Conservation (phyloP, 805 yeast species). For the Priceomyces fermenticarens region DNA sequence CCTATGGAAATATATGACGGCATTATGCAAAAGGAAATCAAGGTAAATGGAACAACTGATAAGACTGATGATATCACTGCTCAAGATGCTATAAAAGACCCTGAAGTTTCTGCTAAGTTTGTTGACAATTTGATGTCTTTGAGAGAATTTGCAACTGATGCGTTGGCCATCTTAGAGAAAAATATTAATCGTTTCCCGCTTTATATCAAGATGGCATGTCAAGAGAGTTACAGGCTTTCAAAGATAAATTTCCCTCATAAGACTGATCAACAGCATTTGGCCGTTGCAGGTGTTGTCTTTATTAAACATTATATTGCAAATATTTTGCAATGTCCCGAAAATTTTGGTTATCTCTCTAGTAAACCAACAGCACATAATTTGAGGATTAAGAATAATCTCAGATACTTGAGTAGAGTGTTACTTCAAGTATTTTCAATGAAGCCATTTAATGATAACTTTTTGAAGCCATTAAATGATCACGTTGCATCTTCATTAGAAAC, state of each 20-base stretch:
- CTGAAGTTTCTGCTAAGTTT: conserved; percentile 66
- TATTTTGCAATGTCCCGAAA: conserved; percentile 51
- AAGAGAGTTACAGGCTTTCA: conserved; percentile 33
- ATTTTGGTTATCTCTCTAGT: conserved; percentile 48
- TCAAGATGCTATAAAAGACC: conserved; percentile 74
- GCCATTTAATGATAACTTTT: conserved; percentile 66
- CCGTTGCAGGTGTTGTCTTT: conserved; percentile 67
- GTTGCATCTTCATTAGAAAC: conserved; percentile 50
- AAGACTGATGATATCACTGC: conserved; percentile 44
- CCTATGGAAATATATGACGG: conserved; percentile 57
- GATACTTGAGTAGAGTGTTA: conserved; percentile 55
- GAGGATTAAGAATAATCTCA: conserved; percentile 47
- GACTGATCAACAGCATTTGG: conserved; percentile 54
- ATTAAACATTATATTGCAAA: conserved; percentile 49
- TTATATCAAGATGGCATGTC: conserved; percentile 35
- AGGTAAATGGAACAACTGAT: conserved; percentile 31
- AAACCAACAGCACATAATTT: conserved; percentile 13
- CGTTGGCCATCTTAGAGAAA: conserved; percentile 51
- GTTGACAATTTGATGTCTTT: conserved; percentile 70
- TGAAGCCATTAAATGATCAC: conserved; percentile 79
- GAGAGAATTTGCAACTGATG: conserved; percentile 65
- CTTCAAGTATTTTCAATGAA: conserved; percentile 66
- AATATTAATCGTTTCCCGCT: conserved; percentile 36
- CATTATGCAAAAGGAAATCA: conserved; percentile 37
- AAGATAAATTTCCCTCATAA: conserved; percentile 55